A percentile compares a stretch with the other conserved stretches of the same genome.
Evolutionary conservation across 2,329 filamentous ascomycete genomes (phyloP).

Genomic region (Colletotrichum salicis): DNA sequence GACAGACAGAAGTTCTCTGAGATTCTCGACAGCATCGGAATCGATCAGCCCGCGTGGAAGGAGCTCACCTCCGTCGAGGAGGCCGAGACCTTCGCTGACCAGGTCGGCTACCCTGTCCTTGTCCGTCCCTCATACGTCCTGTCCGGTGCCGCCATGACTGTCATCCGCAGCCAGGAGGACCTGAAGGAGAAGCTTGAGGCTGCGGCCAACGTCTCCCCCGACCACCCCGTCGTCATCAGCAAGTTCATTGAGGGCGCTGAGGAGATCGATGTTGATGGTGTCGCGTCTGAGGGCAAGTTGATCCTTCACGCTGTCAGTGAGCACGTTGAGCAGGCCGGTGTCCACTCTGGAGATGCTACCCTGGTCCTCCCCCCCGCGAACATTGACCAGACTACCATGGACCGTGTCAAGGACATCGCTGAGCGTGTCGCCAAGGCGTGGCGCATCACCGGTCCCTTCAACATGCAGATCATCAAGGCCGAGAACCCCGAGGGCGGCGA

Average conservation of each 20-base stretch:
- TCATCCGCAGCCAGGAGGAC: slow-evolving; percentile 88
- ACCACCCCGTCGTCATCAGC: slow-evolving; percentile 97
- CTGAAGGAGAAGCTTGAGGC: slow-evolving; percentile 95
- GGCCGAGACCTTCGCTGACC: slow-evolving; percentile 85
- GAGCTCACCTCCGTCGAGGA: slow-evolving; percentile 91
- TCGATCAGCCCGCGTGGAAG: slow-evolving; percentile 98
- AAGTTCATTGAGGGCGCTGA: slow-evolving; percentile 98
- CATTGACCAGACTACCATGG: slow-evolving; percentile 81
- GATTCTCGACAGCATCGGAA: slow-evolving; percentile 94
- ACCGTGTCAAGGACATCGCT: slow-evolving; percentile 93
- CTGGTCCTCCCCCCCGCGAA: slow-evolving; percentile 88
- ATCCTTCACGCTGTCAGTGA: slow-evolving; percentile 93
- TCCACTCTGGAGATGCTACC: slow-evolving; percentile 97
- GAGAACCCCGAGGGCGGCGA: slow-evolving; percentile 78
- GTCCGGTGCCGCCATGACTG: slow-evolving; percentile 98
- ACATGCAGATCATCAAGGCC: slow-evolving; percentile 99
- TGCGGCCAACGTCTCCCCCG: slow-evolving; percentile 89
- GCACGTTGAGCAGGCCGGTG: slow-evolving; percentile 96
- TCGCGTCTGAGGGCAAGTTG: slow-evolving; percentile 86
- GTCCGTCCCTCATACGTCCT: slow-evolving; percentile 96
- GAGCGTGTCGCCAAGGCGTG: slow-evolving; percentile 96
- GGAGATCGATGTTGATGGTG: slow-evolving; percentile 96
- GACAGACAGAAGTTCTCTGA: slow-evolving; percentile 98
- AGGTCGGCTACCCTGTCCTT: slow-evolving; percentile 92
- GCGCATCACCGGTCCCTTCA: slow-evolving; percentile 98